Evolutionary conservation across 768 basidiomycete species (phyloP).

Genomic region (Naematelia encephala): DNA sequence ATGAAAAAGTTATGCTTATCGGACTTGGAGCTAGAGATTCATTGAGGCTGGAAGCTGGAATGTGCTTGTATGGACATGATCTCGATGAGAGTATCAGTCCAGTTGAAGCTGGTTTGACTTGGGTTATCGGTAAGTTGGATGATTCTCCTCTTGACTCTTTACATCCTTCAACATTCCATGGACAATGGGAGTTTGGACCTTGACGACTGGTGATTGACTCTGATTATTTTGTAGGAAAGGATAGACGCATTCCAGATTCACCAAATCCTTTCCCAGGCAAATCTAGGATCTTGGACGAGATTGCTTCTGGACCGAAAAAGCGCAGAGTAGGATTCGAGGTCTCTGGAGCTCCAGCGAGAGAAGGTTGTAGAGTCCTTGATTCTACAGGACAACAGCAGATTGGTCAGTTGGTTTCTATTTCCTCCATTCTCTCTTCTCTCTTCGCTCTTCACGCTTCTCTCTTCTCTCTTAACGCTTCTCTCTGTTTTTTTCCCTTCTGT

Average conservation of each 20-base stretch:
- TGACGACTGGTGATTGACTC: too few species aligned
- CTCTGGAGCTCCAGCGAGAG: conserved; percentile 83
- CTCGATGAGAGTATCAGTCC: conserved; percentile 81
- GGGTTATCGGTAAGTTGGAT: conserved; percentile 81
- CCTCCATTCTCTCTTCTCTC: not conserved
- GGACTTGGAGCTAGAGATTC: conserved; percentile 92
- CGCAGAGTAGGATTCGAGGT: conserved; percentile 78
- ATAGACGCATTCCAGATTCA: conserved; percentile 60
- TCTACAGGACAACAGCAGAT: conserved; percentile 60
- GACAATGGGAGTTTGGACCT: too few species aligned
- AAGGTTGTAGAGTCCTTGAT: conserved; percentile 72
- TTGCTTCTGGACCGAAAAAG: conserved; percentile 73
- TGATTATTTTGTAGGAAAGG: conserved; percentile 62
- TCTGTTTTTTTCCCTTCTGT: not conserved
- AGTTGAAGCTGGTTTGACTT: conserved; percentile 83
- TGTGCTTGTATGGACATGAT: conserved; percentile 95
- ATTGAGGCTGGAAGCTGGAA: conserved; percentile 89
- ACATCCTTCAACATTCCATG: not conserved
- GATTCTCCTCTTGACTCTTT: not conserved
- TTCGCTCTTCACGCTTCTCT: not conserved
- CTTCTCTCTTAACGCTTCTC: not conserved
- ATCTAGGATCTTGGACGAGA: conserved; percentile 64
- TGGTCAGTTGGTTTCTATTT: conserved; percentile 54
- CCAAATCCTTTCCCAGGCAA: conserved; percentile 39
- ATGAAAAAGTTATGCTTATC: conserved; percentile 70